A percentile compares a stretch with the other conserved stretches of the same genome.
Evolutionary conservation across 495 filamentous ascomycete genomes (phyloP).

Genomic region (Cryomyces antarcticus): DNA sequence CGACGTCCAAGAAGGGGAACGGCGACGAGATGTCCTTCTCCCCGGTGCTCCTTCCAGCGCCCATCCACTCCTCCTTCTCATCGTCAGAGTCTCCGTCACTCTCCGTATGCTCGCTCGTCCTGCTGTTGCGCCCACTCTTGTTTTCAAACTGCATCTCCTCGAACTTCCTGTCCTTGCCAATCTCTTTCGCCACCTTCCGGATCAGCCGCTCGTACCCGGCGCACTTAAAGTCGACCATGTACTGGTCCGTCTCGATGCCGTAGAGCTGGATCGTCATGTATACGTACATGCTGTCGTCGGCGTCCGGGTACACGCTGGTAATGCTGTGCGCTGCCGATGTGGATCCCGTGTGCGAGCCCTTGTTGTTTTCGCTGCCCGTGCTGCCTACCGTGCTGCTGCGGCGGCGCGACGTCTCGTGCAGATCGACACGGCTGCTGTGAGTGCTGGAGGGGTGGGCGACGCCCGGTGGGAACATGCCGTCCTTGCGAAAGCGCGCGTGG

Average conservation of each 20-base stretch:
- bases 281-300: conserved; percentile 43
- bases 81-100: background rate
- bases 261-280: conserved; percentile 95
- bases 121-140: background rate
- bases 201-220: conserved; percentile 83
- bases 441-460: conserved; percentile 31
- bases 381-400: conserved; percentile 24
- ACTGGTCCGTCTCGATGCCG: conserved; percentile 79
- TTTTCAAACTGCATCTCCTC: conserved; percentile 15
- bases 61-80: conserved; percentile 18
- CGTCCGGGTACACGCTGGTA: conserved; percentile 1
- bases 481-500: conserved; percentile 65
- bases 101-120: conserved; percentile 3
- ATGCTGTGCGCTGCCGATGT: background rate
- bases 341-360: background rate
- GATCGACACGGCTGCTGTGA: conserved; percentile 35
- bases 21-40: conserved; percentile 59
- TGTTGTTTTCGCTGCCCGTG: conserved; percentile 14
- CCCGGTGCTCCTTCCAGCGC: conserved; percentile 18
- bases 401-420: conserved; percentile 24
- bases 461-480: conserved; percentile 40
- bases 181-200: conserved; percentile 12
- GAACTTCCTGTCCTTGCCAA: conserved; percentile 9
- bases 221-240: conserved; percentile 96
- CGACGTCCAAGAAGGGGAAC: conserved; percentile 62